Evolutionary conservation across 108 stramenopile species (phyloP).

Genomic region (Stephanodiscus triporus): DNA sequence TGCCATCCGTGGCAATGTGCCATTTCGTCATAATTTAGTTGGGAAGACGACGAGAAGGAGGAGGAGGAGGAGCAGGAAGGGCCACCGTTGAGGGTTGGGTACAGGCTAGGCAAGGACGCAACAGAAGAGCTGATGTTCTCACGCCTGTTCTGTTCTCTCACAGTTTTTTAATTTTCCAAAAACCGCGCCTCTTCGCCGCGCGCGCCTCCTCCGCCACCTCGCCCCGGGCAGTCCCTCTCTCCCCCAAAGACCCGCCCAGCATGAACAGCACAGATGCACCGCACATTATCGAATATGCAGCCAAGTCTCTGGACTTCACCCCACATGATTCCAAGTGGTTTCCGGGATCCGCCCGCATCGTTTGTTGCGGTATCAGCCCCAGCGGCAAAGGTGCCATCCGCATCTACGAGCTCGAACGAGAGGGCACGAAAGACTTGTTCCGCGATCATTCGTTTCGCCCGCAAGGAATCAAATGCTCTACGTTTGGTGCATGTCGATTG

Average conservation of each 20-base stretch:
- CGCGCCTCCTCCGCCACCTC: too few relatives aligned
- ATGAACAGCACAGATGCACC: slow-evolving; percentile 91
- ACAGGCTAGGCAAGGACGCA: too few relatives aligned
- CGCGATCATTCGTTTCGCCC: slow-evolving; percentile 49
- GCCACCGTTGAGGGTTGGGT: too few relatives aligned
- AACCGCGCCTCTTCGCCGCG: too few relatives aligned
- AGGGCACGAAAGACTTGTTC: slow-evolving; percentile 61
- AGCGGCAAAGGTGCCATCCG: slow-evolving; percentile 75
- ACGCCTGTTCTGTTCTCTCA: too few relatives aligned
- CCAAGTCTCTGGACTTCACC: slow-evolving; percentile 69
- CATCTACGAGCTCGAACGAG: slow-evolving; percentile 75
- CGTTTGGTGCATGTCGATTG: slow-evolving; percentile 84
- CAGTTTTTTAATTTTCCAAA: too few relatives aligned
- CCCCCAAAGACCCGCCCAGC: not conserved
- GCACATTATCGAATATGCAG: slow-evolving; percentile 87
- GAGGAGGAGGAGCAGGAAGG: too few relatives aligned
- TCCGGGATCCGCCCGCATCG: slow-evolving; percentile 76
- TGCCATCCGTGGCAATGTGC: slow-evolving; percentile 78
- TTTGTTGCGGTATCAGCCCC: slow-evolving; percentile 73
- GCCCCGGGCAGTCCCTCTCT: not conserved
- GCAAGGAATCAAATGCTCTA: slow-evolving; percentile 85
- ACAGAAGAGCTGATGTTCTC: too few relatives aligned
- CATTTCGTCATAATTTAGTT: slow-evolving; percentile 19
- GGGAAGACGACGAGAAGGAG: not conserved
- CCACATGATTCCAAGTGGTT: slow-evolving; percentile 85